These are phyloP conservation scores for Quercus phellos DNA, from an alignment of 331 rosid genomes.

Conservation along the genomic window DNA sequence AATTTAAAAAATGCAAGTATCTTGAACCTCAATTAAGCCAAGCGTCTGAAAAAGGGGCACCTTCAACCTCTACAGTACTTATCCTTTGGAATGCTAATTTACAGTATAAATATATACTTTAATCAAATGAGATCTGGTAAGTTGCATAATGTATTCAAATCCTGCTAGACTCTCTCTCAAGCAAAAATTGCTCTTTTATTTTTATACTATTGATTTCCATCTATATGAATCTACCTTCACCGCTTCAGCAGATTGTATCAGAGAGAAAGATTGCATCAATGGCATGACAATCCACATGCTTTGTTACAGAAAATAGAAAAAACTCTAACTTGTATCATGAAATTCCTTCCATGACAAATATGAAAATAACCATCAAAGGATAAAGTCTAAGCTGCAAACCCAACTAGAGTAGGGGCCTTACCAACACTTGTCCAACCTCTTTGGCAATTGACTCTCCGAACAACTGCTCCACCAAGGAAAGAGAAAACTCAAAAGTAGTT, in stretches of 20 bases:
- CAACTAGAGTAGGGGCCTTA: constrained; percentile 25
- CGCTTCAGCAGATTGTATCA: not conserved
- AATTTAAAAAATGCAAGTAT: not conserved
- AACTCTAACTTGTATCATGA: not conserved
- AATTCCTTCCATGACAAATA: not conserved
- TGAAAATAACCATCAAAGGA: not conserved
- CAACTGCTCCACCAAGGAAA: constrained; percentile 77
- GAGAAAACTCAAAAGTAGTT: constrained; percentile 74
- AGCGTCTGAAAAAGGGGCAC: not conserved
- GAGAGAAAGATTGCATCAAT: not conserved
- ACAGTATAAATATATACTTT: not conserved
- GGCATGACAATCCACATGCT: not conserved
- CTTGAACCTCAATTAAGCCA: not conserved
- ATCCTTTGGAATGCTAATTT: not conserved
- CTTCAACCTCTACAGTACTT: not conserved
- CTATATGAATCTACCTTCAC: not conserved
- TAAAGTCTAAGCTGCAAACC: not conserved
- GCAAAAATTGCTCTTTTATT: not conserved
- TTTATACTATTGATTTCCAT: not conserved
- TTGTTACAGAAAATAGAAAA: not conserved
- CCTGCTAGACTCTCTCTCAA: not conserved
- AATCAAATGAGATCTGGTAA: not conserved
- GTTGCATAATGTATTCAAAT: not conserved
- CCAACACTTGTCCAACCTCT: constrained; percentile 66
- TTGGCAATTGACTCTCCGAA: constrained; percentile 67